Conservation (phyloP, 305 asterid genomes). For the Withania somnifera region DNA sequence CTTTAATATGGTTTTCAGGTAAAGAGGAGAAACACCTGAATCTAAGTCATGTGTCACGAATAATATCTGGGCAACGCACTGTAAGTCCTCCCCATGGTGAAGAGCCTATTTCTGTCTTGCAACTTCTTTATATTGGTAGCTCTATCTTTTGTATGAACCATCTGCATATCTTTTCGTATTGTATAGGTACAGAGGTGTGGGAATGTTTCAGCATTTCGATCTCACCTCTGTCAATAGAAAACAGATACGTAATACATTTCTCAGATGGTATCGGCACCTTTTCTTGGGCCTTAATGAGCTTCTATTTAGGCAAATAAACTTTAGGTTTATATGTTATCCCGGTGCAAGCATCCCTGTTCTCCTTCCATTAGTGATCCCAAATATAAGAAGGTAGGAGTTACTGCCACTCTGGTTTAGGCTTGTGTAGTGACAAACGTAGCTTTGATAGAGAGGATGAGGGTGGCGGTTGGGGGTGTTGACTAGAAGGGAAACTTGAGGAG, state of each 20-base stretch:
- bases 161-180: background rate
- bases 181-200: background rate
- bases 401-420: background rate
- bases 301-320: background rate
- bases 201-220: background rate
- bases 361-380: background rate
- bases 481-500: too few species aligned
- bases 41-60: constrained; percentile 89
- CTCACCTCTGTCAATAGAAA: background rate
- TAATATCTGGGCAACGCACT: constrained; percentile 96
- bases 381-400: background rate
- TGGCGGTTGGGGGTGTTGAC: too few species aligned
- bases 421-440: background rate
- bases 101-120: background rate
- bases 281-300: background rate
- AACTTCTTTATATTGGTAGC: background rate
- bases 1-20: constrained; percentile 96
- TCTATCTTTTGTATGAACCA: background rate
- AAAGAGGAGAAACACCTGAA: constrained; percentile 98
- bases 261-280: background rate
- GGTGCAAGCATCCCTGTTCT: background rate
- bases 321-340: too few species aligned
- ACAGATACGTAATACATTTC: background rate
- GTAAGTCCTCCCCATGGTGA: constrained; percentile 42
- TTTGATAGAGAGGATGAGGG: background rate